A percentile compares a stretch with the other conserved stretches of the same genome.
Conservation (phyloP, 257 asterid species). For the Forsythia suspensa region DNA sequence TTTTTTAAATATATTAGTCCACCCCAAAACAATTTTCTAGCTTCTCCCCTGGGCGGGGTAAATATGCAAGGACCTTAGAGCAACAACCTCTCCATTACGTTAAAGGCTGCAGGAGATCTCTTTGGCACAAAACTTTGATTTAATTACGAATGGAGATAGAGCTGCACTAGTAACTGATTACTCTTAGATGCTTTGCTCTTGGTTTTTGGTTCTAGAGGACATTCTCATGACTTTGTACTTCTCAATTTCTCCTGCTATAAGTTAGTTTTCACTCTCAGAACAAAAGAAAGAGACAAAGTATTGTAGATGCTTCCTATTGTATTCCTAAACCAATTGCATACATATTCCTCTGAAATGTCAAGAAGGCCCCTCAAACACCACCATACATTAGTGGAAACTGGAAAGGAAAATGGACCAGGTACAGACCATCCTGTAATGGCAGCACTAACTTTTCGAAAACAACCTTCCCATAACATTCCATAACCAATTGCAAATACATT, state of each 20-base stretch:
- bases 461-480: background rate
- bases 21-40: background rate
- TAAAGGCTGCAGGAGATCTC: background rate
- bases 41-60: background rate
- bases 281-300: background rate
- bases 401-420: background rate
- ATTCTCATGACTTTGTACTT: background rate
- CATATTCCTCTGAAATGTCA: background rate
- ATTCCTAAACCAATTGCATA: background rate
- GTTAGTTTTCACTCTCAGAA: background rate
- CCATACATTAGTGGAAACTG: background rate
- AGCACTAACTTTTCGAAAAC: background rate
- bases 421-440: background rate
- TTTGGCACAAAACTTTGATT: background rate
- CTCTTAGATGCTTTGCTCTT: background rate
- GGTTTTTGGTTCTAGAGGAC: background rate
- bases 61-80: background rate
- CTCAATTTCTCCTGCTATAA: background rate
- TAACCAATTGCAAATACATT: background rate
- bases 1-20: background rate
- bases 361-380: background rate
- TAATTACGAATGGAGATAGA: background rate
- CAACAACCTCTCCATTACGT: background rate
- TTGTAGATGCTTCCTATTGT: background rate
- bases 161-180: background rate